Evolutionary conservation across 2,329 filamentous ascomycete species (phyloP), one percentile per base, ranked within the genome.

Genomic region (Calonectria multiphialidica): DNA sequence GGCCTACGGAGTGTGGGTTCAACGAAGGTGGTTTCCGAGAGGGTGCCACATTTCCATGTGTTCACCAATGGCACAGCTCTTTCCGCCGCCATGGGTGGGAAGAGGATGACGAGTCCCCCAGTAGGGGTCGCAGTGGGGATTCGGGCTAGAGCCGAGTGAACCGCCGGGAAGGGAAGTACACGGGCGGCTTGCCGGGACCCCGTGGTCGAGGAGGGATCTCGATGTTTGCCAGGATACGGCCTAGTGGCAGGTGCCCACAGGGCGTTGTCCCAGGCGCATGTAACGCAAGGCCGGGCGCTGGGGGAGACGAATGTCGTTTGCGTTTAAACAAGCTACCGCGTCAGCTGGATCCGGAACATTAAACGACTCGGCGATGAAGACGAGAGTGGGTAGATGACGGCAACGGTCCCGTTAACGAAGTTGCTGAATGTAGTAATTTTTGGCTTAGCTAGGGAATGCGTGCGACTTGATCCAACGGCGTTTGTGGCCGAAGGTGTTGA

Each of bases 131-230:
- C 63, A 77, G 78, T 82, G 82, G 80, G 75, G 77, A 77, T 79
- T 83, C 79, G 80, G 82, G 79, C 80, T 82, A 76, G 78, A 84
- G 82, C 83, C 83, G 83, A 83, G 77, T 79, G 79, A 83, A 81
- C 79, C 80, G 81, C 82, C 81, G 78, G 76, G 78, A 79, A 79
- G 78, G 72, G 78, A 77, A 74, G 77, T 76, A 72, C 59, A 66
- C 66, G 72, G 76, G 68, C 71, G 73, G 74, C 73, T 77, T 69
- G 68, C 76, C 71, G 70, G 78, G 77, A 71, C 62, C 75, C 70
- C 68, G 68, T 71, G 55, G 68, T 72, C 68, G 57, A 69, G 61
- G 67, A 71, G 74, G 72, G 73, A 80, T 82, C 77, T 81, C 75
- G 74, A 80, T 81, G 75, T 75, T 74, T 78, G 30, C 61, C 61